Evolutionary conservation across 2,329 filamentous ascomycete genomes (phyloP).

Genomic region (Stemphylium beticola): DNA sequence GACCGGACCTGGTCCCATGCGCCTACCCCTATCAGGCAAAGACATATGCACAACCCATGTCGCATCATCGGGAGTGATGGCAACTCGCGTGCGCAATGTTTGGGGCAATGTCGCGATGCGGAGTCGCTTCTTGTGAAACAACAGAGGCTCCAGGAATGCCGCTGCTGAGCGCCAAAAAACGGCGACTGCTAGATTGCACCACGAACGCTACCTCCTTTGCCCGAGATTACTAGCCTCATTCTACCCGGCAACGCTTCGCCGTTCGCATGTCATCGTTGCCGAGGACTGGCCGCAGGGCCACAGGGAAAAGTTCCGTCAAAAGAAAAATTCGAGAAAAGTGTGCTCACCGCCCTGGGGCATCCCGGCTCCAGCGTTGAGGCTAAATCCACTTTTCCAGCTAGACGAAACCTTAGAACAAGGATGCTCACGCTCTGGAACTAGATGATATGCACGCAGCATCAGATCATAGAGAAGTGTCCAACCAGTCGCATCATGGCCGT

Average conservation of each 20-base stretch:
- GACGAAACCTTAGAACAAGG: constrained; percentile 32
- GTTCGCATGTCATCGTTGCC: constrained; percentile 16
- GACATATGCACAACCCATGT: constrained; percentile 28
- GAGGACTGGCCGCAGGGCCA: constrained; percentile 24
- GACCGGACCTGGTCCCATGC: constrained; percentile 30
- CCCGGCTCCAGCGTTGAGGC: constrained; percentile 37
- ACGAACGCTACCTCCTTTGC: background rate
- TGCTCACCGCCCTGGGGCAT: constrained; percentile 40
- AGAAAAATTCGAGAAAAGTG: constrained; percentile 32
- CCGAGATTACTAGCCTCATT: background rate
- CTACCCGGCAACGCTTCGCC: background rate
- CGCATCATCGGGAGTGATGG: constrained; percentile 32
- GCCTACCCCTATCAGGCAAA: constrained; percentile 26
- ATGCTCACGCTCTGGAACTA: constrained; percentile 31
- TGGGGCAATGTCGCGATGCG: constrained; percentile 18
- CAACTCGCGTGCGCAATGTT: constrained; percentile 44
- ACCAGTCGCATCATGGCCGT: constrained; percentile 25
- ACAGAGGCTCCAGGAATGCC: constrained; percentile 31
- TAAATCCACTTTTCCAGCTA: constrained; percentile 35
- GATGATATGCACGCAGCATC: constrained; percentile 44
- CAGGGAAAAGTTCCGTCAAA: constrained; percentile 17
- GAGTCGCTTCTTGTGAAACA: constrained; percentile 38
- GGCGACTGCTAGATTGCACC: too few species aligned
- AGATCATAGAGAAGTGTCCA: constrained; percentile 33
- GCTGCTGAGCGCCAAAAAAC: background rate